Percentiles rank a stretch among this genome's conserved stretches.
Conservation (phyloP, 345 rosid species). For the Linum lewisii region DNA sequence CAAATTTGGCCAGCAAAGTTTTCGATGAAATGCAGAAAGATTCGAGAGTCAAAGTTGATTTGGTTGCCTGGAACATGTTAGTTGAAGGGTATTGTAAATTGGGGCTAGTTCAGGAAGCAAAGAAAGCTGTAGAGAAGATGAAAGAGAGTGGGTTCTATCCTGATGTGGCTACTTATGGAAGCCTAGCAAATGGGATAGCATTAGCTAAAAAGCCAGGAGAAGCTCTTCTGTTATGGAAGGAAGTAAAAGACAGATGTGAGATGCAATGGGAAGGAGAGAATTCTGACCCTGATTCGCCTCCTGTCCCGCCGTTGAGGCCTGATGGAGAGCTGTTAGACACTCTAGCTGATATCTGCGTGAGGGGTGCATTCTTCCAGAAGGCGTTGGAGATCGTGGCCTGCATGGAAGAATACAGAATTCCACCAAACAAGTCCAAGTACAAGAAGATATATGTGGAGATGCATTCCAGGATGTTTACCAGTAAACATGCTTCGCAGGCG, state of each 20-base stretch:
- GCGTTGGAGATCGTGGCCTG: slow-evolving; percentile 86
- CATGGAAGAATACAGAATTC: slow-evolving; percentile 84
- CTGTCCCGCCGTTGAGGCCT: slow-evolving; percentile 47
- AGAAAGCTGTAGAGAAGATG: slow-evolving; percentile 55
- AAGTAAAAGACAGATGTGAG: slow-evolving; percentile 57
- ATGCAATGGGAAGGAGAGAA: slow-evolving; percentile 22
- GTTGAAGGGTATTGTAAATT: slow-evolving; percentile 72
- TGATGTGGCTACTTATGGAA: slow-evolving; percentile 73
- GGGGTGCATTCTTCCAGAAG: slow-evolving; percentile 85
- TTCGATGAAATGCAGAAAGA: slow-evolving; percentile 84
- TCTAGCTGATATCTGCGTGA: slow-evolving; percentile 77
- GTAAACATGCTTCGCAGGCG: slow-evolving; percentile 92
- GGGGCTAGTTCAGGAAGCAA: slow-evolving; percentile 76
- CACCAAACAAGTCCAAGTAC: slow-evolving; percentile 80
- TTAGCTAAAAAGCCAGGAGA: slow-evolving; percentile 93
- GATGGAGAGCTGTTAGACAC: slow-evolving; percentile 66
- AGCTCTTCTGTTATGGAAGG: slow-evolving; percentile 88
- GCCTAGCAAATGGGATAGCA: slow-evolving; percentile 72
- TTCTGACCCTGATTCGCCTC: slow-evolving; percentile 23
- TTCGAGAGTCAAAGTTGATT: slow-evolving; percentile 69
- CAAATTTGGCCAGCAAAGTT: slow-evolving; percentile 74
- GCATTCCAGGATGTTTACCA: slow-evolving; percentile 94
- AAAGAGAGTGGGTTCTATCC: slow-evolving; percentile 63
- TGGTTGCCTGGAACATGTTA: slow-evolving; percentile 88
- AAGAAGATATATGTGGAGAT: slow-evolving; percentile 82